Conservation (phyloP, 2,329 filamentous ascomycete species). For the Fusarium sp. region DNA sequence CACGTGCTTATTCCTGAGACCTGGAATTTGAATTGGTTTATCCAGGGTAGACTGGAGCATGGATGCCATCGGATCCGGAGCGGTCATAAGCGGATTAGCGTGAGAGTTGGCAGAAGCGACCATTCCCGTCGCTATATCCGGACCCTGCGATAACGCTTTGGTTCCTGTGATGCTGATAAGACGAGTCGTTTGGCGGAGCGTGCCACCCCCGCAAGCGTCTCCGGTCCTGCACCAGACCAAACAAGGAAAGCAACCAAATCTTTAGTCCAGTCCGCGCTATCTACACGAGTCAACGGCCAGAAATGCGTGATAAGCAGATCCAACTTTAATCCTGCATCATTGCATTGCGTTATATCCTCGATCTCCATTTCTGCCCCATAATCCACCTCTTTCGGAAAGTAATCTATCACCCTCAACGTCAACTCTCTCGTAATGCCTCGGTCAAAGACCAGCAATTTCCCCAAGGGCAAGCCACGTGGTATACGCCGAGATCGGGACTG, state of each 20-base stretch:
- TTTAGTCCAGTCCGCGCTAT: not conserved
- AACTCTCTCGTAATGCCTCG: not conserved
- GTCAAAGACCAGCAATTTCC: slow-evolving; percentile 1
- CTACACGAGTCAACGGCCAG: not conserved
- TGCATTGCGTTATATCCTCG: not conserved
- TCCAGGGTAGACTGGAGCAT: not conserved
- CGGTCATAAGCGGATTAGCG: not conserved
- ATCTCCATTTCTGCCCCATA: not conserved
- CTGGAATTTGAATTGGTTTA: no score
- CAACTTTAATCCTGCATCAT: not conserved
- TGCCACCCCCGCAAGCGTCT: not conserved
- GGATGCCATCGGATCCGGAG: accelerated
- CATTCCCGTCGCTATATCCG: not conserved
- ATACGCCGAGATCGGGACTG: slow-evolving; percentile 46
- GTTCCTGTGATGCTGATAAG: not conserved
- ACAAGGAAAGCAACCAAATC: slow-evolving; percentile 12
- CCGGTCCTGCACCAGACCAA: not conserved
- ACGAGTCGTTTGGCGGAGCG: not conserved
- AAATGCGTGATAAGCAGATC: not conserved
- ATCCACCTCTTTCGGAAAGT: slow-evolving; percentile 8
- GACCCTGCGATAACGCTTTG: not conserved
- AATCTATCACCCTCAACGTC: not conserved
- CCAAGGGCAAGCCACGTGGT: slow-evolving; percentile 43
- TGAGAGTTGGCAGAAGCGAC: accelerated
- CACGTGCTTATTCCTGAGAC: not conserved